Evolutionary conservation across 2,329 filamentous ascomycete species (phyloP).

Genomic region (Xylaria sp.): DNA sequence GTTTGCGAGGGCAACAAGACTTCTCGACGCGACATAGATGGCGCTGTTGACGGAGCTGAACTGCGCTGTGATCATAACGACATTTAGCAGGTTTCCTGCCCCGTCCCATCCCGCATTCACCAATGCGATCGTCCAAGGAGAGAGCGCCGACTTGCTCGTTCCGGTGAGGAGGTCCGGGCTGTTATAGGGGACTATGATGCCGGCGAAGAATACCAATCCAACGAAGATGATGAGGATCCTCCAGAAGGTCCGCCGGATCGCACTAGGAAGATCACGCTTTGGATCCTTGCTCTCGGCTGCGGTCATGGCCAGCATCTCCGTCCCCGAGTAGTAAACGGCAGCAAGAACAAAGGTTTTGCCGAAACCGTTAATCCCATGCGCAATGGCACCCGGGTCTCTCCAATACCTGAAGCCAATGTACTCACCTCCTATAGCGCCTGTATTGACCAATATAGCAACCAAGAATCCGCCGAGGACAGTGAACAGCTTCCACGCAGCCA

Average conservation of each 20-base stretch:
- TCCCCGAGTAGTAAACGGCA: constrained; percentile 53
- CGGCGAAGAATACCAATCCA: constrained; percentile 50
- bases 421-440: constrained; percentile 51
- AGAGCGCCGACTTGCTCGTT: constrained; percentile 47
- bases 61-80: constrained; percentile 52
- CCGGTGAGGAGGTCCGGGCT: constrained; percentile 51
- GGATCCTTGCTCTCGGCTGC: constrained; percentile 51
- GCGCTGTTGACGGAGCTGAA: constrained; percentile 51
- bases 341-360: constrained; percentile 52
- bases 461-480: constrained; percentile 50
- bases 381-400: constrained; percentile 50
- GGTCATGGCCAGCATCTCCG: constrained; percentile 53
- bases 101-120: constrained; percentile 47
- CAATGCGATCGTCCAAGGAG: constrained; percentile 50
- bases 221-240: constrained; percentile 50
- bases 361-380: constrained; percentile 52
- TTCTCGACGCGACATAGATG: constrained; percentile 49
- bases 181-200: constrained; percentile 51
- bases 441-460: constrained; percentile 51
- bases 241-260: constrained; percentile 50
- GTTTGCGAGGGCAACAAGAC: constrained; percentile 45
- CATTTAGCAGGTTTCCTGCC: constrained; percentile 49
- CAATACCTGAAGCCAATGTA: constrained; percentile 53
- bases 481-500: constrained; percentile 51
- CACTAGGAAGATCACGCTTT: constrained; percentile 47